These are phyloP conservation scores for Fagopyrum esculentum DNA, from an alignment of 148 eudicot species.

Conservation along the genomic window DNA sequence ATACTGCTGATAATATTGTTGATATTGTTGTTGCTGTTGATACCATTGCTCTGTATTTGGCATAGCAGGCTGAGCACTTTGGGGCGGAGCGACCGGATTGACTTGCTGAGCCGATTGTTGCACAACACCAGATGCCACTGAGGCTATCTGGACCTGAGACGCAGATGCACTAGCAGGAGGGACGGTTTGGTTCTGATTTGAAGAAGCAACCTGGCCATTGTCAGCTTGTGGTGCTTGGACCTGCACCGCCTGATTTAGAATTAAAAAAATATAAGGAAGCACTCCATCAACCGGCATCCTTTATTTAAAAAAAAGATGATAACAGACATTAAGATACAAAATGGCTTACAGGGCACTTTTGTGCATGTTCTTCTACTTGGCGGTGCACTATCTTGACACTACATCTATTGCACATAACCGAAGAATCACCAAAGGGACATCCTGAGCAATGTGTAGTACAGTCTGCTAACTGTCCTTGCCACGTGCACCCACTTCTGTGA, in stretches of 20 bases:
- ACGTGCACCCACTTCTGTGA: slow-evolving; percentile 84
- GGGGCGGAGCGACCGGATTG: slow-evolving; percentile 36
- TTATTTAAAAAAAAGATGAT: not conserved
- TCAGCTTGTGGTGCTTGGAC: slow-evolving; percentile 42
- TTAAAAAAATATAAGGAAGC: not conserved
- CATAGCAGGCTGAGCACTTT: slow-evolving; percentile 35
- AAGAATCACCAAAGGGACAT: slow-evolving; percentile 87
- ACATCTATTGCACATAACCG: slow-evolving; percentile 84
- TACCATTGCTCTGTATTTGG: slow-evolving; percentile 72
- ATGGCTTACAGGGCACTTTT: slow-evolving; percentile 64
- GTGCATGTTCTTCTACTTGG: slow-evolving; percentile 92
- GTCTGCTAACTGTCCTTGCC: slow-evolving; percentile 84
- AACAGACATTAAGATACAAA: not conserved
- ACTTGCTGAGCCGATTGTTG: slow-evolving; percentile 41
- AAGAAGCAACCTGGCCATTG: slow-evolving; percentile 27
- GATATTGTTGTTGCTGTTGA: slow-evolving; percentile 79
- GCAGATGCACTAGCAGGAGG: slow-evolving; percentile 27
- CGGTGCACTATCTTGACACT: slow-evolving; percentile 86
- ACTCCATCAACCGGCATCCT: not conserved
- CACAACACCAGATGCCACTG: slow-evolving; percentile 31
- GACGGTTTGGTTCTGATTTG: slow-evolving; percentile 36
- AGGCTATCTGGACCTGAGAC: slow-evolving; percentile 45
- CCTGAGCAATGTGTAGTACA: slow-evolving; percentile 63
- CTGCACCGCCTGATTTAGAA: slow-evolving; percentile 49
- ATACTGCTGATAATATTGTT: slow-evolving; percentile 81